phyloP scores from a whole-genome alignment of 2,329 filamentous ascomycete species.

The Colletotrichum sp. region DNA sequence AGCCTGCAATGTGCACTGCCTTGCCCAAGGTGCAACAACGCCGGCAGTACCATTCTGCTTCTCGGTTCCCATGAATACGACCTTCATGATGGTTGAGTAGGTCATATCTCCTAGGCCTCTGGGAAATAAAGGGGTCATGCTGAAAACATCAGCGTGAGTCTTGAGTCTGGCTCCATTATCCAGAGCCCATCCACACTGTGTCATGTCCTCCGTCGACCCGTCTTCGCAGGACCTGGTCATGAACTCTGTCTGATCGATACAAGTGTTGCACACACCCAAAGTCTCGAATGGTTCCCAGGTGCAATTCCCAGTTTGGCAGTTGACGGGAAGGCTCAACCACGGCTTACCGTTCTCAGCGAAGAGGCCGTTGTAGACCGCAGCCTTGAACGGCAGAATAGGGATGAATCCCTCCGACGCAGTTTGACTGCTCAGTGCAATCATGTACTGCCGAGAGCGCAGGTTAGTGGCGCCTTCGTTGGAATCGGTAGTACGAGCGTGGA shows the following conservation, averaged over 20 bases:
- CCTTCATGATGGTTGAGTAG: slow-evolving; percentile 34
- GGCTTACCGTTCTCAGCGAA: slow-evolving; percentile 36
- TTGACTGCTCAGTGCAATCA: slow-evolving; percentile 28
- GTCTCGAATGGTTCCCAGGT: slow-evolving; percentile 26
- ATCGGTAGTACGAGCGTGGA: slow-evolving; percentile 25
- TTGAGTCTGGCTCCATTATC: slow-evolving; percentile 29
- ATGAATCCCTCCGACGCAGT: slow-evolving; percentile 30
- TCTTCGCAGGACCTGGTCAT: slow-evolving; percentile 29
- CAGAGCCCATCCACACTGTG: slow-evolving; percentile 33
- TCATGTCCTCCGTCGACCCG: neutral
- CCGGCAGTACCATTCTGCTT: slow-evolving; percentile 25
- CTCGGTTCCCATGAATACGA: slow-evolving; percentile 39
- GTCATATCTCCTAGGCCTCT: slow-evolving; percentile 27
- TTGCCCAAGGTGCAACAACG: slow-evolving; percentile 32
- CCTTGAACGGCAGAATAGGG: slow-evolving; percentile 35
- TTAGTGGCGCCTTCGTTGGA: slow-evolving; percentile 27
- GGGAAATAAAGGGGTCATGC: slow-evolving; percentile 35
- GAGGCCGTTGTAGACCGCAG: slow-evolving; percentile 37
- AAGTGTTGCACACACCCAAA: slow-evolving; percentile 25
- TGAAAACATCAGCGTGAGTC: slow-evolving; percentile 31
- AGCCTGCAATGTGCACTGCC: slow-evolving; percentile 31
- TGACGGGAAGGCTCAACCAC: slow-evolving; percentile 13
- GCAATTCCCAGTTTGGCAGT: slow-evolving; percentile 25
- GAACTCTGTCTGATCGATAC: slow-evolving; percentile 28
- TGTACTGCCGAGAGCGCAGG: slow-evolving; percentile 31